These are phyloP conservation scores for Cryptococcus sp. DNA, from an alignment of 1,284 basidiomycete genomes.

Conservation along the genomic window DNA sequence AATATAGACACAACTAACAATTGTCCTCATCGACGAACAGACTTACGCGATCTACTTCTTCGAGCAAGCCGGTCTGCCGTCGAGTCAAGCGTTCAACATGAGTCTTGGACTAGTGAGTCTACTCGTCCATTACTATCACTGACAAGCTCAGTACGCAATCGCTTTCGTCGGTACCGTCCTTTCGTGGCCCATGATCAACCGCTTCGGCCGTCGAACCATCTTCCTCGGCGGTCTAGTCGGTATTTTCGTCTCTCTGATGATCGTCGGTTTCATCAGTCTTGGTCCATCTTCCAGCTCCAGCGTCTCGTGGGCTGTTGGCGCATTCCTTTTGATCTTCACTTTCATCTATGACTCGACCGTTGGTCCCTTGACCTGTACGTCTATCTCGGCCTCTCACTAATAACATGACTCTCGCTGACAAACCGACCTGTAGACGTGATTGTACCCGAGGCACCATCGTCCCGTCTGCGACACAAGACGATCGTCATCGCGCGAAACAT, in stretches of 20 bases:
- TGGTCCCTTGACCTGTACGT: constrained; percentile 16
- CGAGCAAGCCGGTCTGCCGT: constrained; percentile 50
- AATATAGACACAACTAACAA: constrained; percentile 4
- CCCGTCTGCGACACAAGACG: constrained; percentile 55
- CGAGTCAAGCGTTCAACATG: constrained; percentile 45
- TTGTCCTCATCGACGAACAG: constrained; percentile 23
- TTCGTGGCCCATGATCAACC: constrained; percentile 49
- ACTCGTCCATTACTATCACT: constrained; percentile 46
- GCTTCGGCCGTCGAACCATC: constrained; percentile 36
- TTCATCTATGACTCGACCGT: constrained; percentile 27
- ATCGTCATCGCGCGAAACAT: constrained; percentile 47
- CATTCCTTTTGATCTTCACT: constrained; percentile 24
- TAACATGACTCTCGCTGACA: too few relatives aligned
- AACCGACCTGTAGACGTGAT: constrained; percentile 12
- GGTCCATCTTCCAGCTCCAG: constrained; percentile 1
- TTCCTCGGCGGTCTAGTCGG: constrained; percentile 25
- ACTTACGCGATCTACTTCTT: constrained; percentile 49
- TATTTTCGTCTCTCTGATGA: constrained; percentile 15
- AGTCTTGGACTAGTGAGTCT: constrained; percentile 29
- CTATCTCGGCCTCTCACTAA: too few relatives aligned
- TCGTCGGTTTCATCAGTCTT: constrained; percentile 10
- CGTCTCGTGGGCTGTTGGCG: constrained; percentile 17
- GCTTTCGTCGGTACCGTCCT: constrained; percentile 33
- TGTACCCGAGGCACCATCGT: constrained; percentile 50
- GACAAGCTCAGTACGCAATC: constrained; percentile 25